phyloP scores from a whole-genome alignment of 2,329 filamentous ascomycete species.

The Bipolaris oryzae region DNA sequence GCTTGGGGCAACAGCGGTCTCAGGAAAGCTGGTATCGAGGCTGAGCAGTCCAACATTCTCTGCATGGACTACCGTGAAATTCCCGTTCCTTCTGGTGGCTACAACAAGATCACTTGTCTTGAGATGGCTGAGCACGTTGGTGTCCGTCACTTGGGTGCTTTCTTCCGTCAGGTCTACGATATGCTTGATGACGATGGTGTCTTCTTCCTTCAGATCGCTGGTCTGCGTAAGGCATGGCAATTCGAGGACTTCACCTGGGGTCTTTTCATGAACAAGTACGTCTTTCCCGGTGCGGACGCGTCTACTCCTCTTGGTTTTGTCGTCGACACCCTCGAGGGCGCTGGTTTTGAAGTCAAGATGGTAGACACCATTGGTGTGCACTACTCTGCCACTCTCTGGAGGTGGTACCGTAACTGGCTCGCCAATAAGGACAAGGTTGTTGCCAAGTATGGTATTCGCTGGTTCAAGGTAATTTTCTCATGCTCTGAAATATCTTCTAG shows the following conservation, averaged over 20 bases:
- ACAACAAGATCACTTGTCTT: slow-evolving; percentile 95
- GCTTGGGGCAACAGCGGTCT: slow-evolving; percentile 94
- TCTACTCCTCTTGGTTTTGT: slow-evolving; percentile 91
- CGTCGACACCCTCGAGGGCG: slow-evolving; percentile 80
- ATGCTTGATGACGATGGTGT: slow-evolving; percentile 97
- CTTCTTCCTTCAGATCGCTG: slow-evolving; percentile 95
- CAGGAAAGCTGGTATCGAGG: slow-evolving; percentile 77
- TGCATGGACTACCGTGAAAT: slow-evolving; percentile 99
- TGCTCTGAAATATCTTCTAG: background rate
- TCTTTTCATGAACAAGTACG: slow-evolving; percentile 99
- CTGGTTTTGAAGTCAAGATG: slow-evolving; percentile 88
- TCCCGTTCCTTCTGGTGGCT: slow-evolving; percentile 75
- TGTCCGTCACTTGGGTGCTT: slow-evolving; percentile 81
- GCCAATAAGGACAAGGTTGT: slow-evolving; percentile 89
- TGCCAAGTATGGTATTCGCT: slow-evolving; percentile 92
- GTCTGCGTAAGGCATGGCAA: slow-evolving; percentile 93
- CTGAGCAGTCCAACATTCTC: slow-evolving; percentile 88
- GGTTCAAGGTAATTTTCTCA: slow-evolving; percentile 80
- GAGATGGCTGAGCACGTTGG: slow-evolving; percentile 99
- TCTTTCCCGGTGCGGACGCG: slow-evolving; percentile 96
- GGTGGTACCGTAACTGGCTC: slow-evolving; percentile 99
- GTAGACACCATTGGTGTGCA: slow-evolving; percentile 95
- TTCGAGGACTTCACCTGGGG: slow-evolving; percentile 98
- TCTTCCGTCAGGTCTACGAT: slow-evolving; percentile 85
- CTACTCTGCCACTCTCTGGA: slow-evolving; percentile 95